Evolutionary conservation across 805 yeast genomes (phyloP), one percentile per base, ranked within the genome.

Genomic region (Kockiozyma suomiensis): DNA sequence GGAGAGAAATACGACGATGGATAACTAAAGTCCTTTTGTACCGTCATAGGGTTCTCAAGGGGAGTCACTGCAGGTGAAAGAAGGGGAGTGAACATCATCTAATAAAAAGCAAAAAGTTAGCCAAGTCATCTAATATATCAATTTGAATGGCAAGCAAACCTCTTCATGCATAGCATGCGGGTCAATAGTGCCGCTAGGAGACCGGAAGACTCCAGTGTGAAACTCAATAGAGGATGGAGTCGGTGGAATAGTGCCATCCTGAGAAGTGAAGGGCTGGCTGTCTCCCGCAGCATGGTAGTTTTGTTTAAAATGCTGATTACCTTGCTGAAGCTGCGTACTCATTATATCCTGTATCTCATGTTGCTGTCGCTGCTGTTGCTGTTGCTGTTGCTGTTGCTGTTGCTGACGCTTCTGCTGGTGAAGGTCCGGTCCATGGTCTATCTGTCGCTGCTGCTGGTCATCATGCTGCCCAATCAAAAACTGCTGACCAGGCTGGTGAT

Each of bases 11-110:
- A 66, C 4, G 58, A 10, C 1, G 62, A 38, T 10, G 58, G 37
- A 50, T 55, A 61, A 43, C 19, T 25, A 23, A 52, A 42, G 17
- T 60, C 64, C n/a, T 50, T 47, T 23, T 41, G 48, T 21, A 56
- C 42, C 12, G 59, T n/a, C 58, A 62, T 50, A 4, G 57, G 55
- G 26, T 53, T 47, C 4, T 75, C 90, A 68, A 80, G 67, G 0
- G 90, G 90, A 2, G 90, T 83, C 15, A 84, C 87, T 8, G 88
- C 85, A 0, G 96, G 96, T 1, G 92, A 86, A 1, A 86, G 82
- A 61, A 88, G 76, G 0, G 96, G 94, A 1, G 94, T 88, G 73
- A 86, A 88, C 56, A 62, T 49, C 59, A 56, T 56, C 60, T 61
- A 35, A n/a, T n/a, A n/a, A n/a, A n/a, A n/a, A n/a, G n/a, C n/a